These are phyloP conservation scores for Metschnikowia koreensis DNA, from an alignment of 805 yeast species.

Conservation along the genomic window DNA sequence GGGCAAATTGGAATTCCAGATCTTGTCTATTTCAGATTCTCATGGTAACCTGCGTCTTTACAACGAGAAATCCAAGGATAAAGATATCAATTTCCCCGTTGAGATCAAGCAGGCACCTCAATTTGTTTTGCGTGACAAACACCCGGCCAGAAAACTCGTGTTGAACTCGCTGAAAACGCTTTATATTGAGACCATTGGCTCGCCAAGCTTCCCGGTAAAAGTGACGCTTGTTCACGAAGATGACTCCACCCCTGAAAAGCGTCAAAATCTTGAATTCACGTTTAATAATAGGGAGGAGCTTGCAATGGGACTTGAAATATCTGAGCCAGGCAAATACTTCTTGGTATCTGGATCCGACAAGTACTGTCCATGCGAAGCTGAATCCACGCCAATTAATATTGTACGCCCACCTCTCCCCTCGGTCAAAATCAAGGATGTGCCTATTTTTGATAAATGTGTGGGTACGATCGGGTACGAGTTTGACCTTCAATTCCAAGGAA, in stretches of 20 bases:
- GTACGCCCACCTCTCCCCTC: constrained; percentile 31
- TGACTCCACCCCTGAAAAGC: constrained; percentile 21
- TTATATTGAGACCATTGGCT: constrained; percentile 18
- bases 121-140: constrained; percentile 23
- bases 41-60: constrained; percentile 33
- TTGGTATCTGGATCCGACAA: constrained; percentile 54
- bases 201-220: constrained; percentile 25
- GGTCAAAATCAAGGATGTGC: constrained; percentile 46
- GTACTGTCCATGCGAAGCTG: constrained; percentile 64
- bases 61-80: constrained; percentile 37
- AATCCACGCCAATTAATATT: constrained; percentile 29
- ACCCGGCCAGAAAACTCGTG: constrained; percentile 23
- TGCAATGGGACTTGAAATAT: constrained; percentile 35
- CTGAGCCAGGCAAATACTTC: constrained; percentile 64
- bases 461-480: constrained; percentile 83
- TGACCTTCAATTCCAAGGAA: constrained; percentile 66
- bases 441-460: constrained; percentile 82
- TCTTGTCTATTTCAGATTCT: constrained; percentile 31
- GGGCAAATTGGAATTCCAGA: constrained; percentile 34
- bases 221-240: constrained; percentile 37
- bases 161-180: constrained; percentile 31
- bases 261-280: constrained; percentile 24
- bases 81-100: constrained; percentile 32
- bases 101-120: constrained; percentile 27
- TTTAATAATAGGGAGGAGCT: constrained; percentile 28